Evolutionary conservation across 108 stramenopile genomes (phyloP), one percentile per base, ranked within the genome.

Genomic region (Cyclotella atomus): DNA sequence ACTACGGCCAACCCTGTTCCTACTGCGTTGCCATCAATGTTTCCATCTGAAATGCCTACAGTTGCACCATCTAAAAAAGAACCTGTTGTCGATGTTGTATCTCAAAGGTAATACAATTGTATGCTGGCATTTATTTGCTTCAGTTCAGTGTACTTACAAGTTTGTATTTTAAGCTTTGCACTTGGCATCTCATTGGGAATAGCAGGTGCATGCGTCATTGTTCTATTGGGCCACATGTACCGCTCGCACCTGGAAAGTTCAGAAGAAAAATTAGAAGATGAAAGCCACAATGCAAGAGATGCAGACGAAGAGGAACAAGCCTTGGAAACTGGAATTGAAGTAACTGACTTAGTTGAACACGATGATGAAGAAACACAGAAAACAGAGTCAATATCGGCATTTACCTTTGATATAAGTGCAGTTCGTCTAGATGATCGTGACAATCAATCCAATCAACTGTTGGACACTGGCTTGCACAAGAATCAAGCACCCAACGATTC

Each of bases 161-260:
- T n/a, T n/a, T 52, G 20, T 10, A 52, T 9, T 52, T 3, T 10
- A 1, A 73, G 72, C 54, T 73, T 73, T 55, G 72, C 46, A 24
- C 63, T 73, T 46, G 72, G 72, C 8, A 53, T 64, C n/a, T 65
- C 72, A 34, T 29, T 73, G 15, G 72, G 72, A 30, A 23, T 73
- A 30, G 46, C 29, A 30, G 72, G 72, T 21, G 72, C 72, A 19
- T 73, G 59, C 35, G 38, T 33, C n/a, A 43, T 73, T 36, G 72
- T 27, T 33, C 27, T 55, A 28, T 0, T 73, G 19, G 50, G 17
- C 17, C 65, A 46, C 29, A n/a, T 52, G 17, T 65, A 65, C 19
- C 36, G 32, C 46, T 23, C 19, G 8, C 61, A 65, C 63, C 28
- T 10, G 24, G 63, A 65, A 52, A 73, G 41, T 17, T 14, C 34